These are phyloP conservation scores for Trichoderma sp. DNA, from an alignment of 2,329 filamentous ascomycete species.

Conservation along the genomic window DNA sequence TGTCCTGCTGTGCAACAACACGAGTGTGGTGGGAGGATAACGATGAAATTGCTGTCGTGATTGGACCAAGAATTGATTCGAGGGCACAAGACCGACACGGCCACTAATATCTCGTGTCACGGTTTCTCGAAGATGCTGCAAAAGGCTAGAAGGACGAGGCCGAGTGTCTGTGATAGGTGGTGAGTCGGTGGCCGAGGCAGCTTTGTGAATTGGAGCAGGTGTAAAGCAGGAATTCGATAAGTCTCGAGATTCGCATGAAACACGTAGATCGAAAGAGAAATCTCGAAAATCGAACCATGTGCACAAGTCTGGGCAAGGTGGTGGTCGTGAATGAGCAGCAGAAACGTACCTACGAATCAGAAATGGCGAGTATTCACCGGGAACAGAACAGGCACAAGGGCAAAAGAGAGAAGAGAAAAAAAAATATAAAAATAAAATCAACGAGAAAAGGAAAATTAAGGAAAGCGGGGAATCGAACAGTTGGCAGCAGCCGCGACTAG, in stretches of 20 bases:
- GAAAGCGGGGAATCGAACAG: slow-evolving; percentile 13
- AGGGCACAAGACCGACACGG: background rate
- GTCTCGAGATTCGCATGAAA: background rate
- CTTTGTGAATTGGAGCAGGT: background rate
- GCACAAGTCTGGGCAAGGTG: background rate
- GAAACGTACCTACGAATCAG: slow-evolving; percentile 3
- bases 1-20: background rate
- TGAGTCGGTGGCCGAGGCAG: background rate
- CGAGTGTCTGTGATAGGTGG: background rate
- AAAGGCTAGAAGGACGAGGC: background rate
- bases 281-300: background rate
- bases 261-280: background rate
- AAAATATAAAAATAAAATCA: background rate
- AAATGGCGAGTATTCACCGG: background rate
- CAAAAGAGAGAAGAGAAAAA: background rate
- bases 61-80: slow-evolving; percentile 9
- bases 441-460: background rate
- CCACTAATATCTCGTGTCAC: background rate
- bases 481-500: background rate
- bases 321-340: background rate
- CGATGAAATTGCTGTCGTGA: slow-evolving; percentile 17
- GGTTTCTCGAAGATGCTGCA: background rate
- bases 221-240: background rate
- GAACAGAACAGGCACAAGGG: background rate
- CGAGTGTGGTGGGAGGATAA: background rate